Percentiles rank a stretch among this genome's conserved stretches.
phyloP scores from a whole-genome alignment of 2,329 filamentous ascomycete genomes.

The Pyricularia sp. region DNA sequence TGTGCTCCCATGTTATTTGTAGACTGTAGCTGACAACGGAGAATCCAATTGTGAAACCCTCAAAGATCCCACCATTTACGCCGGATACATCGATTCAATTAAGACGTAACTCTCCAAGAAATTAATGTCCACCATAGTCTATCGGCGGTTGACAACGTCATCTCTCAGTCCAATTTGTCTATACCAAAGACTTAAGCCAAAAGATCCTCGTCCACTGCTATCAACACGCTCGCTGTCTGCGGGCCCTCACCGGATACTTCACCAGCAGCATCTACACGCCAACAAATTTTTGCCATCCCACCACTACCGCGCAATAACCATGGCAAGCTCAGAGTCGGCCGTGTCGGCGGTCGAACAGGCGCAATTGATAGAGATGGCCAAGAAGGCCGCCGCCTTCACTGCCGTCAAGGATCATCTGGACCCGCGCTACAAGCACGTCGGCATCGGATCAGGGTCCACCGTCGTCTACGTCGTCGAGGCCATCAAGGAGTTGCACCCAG shows the following conservation, averaged over 20 bases:
- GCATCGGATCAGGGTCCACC: conserved; percentile 71
- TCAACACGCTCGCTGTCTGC: not conserved
- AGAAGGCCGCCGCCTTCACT: conserved; percentile 59
- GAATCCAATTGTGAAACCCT: not conserved
- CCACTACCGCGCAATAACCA: not conserved
- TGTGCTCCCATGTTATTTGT: not conserved
- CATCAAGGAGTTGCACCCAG: conserved; percentile 48
- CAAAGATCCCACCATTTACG: not conserved
- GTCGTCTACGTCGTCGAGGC: conserved; percentile 79
- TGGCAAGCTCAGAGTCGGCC: not conserved
- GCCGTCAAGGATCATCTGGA: conserved; percentile 63
- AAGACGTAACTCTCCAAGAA: not conserved
- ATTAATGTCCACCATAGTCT: not conserved
- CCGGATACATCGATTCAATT: not conserved
- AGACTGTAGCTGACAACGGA: not conserved
- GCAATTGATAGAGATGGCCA: conserved; percentile 53
- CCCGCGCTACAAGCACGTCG: conserved; percentile 49
- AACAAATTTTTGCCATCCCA: not conserved
- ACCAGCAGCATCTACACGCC: not conserved
- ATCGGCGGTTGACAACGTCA: not conserved
- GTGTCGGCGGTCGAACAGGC: conserved; percentile 11
- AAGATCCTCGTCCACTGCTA: not conserved
- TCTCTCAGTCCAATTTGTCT: not conserved
- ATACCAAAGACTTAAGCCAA: not conserved
- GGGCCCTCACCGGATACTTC: not conserved